phyloP scores from a whole-genome alignment of 345 rosid species.

The Corchorus capsularis region DNA sequence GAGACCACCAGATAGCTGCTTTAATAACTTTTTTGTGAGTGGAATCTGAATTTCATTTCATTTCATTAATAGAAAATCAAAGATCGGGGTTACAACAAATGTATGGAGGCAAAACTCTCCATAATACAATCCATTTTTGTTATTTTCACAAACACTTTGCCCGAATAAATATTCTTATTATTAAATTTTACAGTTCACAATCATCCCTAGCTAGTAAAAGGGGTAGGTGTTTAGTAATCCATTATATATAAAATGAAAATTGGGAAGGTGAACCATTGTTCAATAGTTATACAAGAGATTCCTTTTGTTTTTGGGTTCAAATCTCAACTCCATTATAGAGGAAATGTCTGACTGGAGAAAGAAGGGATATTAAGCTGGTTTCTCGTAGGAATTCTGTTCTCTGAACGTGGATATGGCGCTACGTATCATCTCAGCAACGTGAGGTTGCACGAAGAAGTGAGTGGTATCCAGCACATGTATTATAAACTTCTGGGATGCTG shows the following conservation, averaged over 20 bases:
- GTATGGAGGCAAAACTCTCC: no score
- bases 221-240: no score
- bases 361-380: slow-evolving; percentile 49
- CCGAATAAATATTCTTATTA: no score
- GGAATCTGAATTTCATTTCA: no score
- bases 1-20: not conserved
- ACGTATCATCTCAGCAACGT: slow-evolving; percentile 66
- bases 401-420: slow-evolving; percentile 76
- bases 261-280: not conserved
- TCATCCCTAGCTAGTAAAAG: no score
- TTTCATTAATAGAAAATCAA: no score
- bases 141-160: no score
- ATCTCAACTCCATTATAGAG: not conserved
- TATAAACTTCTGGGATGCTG: slow-evolving; percentile 80
- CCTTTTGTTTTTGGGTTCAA: not conserved
- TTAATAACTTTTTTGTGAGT: not conserved
- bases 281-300: not conserved
- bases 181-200: no score
- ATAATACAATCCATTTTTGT: no score
- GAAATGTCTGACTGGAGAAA: not conserved
- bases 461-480: slow-evolving; percentile 70
- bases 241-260: not conserved
- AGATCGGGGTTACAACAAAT: no score
- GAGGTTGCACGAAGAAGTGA: slow-evolving; percentile 79
- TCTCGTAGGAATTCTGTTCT: slow-evolving; percentile 85